Conservation (phyloP, 805 yeast species). For the Suhomyces faveliae region DNA sequence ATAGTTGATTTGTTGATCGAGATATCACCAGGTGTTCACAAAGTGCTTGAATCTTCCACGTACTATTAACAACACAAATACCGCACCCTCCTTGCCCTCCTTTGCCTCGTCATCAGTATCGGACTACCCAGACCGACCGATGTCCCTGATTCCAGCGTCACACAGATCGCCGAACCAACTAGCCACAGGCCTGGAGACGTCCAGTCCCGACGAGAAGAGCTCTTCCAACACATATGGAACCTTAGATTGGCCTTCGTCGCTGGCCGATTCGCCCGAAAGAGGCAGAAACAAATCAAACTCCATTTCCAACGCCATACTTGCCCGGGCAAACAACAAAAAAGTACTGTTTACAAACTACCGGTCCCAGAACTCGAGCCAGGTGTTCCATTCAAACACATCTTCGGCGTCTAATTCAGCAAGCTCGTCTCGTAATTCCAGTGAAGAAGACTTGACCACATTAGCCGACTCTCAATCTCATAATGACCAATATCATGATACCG, state of each 20-base stretch:
- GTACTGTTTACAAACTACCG: slow-evolving; percentile 17
- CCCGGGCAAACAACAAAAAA: slow-evolving; percentile 19
- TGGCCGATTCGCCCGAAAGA: not conserved
- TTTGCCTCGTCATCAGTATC: not conserved
- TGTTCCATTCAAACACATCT: slow-evolving; percentile 11
- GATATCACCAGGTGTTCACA: not conserved
- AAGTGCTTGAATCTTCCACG: no score
- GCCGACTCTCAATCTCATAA: not conserved
- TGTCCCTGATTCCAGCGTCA: slow-evolving; percentile 1
- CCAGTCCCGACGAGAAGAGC: not conserved
- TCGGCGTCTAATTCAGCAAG: slow-evolving; percentile 7
- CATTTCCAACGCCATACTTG: slow-evolving; percentile 26
- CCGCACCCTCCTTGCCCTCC: not conserved
- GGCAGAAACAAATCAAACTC: slow-evolving; percentile 18
- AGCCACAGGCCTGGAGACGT: not conserved
- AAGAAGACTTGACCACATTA: slow-evolving; percentile 11
- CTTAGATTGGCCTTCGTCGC: not conserved
- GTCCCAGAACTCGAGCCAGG: slow-evolving; percentile 9
- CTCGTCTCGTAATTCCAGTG: slow-evolving; percentile 14
- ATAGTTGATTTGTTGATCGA: not conserved
- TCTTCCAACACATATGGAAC: not conserved
- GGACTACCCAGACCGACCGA: slow-evolving; percentile 1
- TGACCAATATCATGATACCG: not conserved
- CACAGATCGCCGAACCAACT: not conserved
- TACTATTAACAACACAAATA: no score